phyloP scores from a whole-genome alignment of 306 rosid genomes.

The Malus sylvestris region DNA sequence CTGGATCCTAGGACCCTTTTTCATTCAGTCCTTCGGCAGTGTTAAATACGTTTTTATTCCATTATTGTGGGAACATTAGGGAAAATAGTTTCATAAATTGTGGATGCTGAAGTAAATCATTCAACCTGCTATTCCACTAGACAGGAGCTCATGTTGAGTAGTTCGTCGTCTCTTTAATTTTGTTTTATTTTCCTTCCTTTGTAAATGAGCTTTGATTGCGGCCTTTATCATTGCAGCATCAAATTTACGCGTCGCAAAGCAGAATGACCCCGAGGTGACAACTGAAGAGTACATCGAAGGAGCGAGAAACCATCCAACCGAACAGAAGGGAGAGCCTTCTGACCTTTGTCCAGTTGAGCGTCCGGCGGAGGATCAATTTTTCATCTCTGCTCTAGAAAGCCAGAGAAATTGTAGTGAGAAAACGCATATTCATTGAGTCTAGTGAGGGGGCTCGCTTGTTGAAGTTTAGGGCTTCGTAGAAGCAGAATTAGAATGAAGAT shows the following conservation, averaged over 20 bases:
- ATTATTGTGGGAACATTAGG: neutral
- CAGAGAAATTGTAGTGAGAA: neutral
- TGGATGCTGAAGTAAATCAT: neutral
- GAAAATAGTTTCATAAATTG: neutral
- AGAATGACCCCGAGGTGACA: conserved; percentile 26
- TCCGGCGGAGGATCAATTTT: conserved; percentile 12
- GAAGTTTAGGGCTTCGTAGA: neutral
- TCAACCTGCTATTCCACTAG: neutral
- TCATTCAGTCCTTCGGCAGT: neutral
- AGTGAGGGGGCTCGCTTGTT: neutral
- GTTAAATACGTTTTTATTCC: neutral
- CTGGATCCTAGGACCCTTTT: neutral
- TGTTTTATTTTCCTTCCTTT: neutral
- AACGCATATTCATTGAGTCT: neutral
- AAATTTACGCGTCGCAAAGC: conserved; percentile 31
- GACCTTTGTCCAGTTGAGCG: conserved; percentile 5
- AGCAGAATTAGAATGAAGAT: neutral
- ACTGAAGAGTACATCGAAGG: neutral
- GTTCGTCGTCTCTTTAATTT: neutral
- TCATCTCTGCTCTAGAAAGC: neutral
- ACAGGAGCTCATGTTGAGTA: neutral
- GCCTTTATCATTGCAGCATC: conserved; percentile 36
- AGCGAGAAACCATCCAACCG: conserved; percentile 13
- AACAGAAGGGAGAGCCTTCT: conserved; percentile 15
- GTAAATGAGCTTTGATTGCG: neutral